Percentiles rank a stretch among this genome's conserved stretches.
phyloP scores from a whole-genome alignment of 495 filamentous ascomycete species.

The Aspergillus mulundensis region DNA sequence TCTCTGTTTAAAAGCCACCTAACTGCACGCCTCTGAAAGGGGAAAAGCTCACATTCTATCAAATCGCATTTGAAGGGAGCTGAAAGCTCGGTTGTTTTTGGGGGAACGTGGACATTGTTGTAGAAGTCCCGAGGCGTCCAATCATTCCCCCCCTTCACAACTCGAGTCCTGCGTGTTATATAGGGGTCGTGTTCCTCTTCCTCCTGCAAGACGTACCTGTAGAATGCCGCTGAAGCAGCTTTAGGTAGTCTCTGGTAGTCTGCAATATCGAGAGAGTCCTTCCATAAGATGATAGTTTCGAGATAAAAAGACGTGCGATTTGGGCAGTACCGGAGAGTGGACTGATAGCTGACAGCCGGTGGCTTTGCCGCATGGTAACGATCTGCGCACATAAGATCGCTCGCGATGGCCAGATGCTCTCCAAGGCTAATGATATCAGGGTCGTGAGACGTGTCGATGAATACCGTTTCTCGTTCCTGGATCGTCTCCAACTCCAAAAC shows the following conservation, averaged over 20 bases:
- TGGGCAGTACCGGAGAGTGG: conserved; percentile 19
- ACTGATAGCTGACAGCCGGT: conserved; percentile 34
- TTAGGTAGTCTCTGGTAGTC: conserved; percentile 18
- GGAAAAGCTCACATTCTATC: conserved; percentile 55
- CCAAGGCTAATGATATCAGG: conserved; percentile 17
- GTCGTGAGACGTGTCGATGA: conserved; percentile 20
- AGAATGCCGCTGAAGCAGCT: conserved; percentile 23
- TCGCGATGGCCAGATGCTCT: conserved; percentile 20
- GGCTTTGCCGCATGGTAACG: conserved; percentile 15
- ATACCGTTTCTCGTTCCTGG: conserved; percentile 13
- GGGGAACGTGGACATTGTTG: conserved; percentile 57
- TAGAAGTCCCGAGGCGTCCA: conserved; percentile 63
- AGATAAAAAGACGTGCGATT: conserved; percentile 23
- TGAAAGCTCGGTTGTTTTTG: conserved; percentile 31
- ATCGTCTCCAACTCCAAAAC: conserved; percentile 19
- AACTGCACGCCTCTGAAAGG: conserved; percentile 70
- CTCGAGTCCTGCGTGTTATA: background rate
- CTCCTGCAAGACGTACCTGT: conserved; percentile 29
- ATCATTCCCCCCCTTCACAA: background rate
- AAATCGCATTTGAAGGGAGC: conserved; percentile 36
- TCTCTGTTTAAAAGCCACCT: conserved; percentile 65
- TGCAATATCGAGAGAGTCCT: conserved; percentile 33
- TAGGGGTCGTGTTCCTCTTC: conserved; percentile 14
- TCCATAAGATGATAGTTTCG: conserved; percentile 34
- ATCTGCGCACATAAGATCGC: conserved; percentile 25